Evolutionary conservation across 208 protist genomes (phyloP).

Genomic region (Leishmania major): DNA sequence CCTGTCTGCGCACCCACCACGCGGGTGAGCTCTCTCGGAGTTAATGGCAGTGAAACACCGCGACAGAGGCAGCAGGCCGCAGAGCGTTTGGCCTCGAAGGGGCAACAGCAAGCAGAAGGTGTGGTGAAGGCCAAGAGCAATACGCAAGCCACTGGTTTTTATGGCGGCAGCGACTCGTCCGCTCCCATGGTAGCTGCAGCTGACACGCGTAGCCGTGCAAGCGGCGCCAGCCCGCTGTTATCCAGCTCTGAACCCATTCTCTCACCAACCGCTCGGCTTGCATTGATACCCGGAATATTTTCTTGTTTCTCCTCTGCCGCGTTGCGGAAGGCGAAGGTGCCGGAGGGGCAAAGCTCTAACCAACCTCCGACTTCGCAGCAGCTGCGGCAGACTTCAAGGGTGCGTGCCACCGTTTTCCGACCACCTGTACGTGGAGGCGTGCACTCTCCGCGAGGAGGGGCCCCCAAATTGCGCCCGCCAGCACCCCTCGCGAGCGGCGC

Average conservation of each 20-base stretch:
- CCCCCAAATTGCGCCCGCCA: background rate
- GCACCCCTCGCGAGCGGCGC: background rate
- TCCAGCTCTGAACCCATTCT: background rate
- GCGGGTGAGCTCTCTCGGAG: background rate
- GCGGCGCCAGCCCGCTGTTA: background rate
- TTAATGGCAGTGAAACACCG: background rate
- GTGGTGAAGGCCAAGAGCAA: background rate
- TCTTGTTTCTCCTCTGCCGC: background rate
- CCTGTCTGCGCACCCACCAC: background rate
- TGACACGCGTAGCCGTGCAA: background rate
- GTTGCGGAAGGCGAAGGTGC: background rate
- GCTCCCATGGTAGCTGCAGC: background rate
- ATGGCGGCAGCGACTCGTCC: background rate
- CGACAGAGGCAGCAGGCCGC: conserved; percentile 18
- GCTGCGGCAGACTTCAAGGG: background rate
- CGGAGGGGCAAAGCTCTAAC: background rate
- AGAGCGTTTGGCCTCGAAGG: conserved; percentile 1
- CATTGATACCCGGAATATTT: too few species aligned
- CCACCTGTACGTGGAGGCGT: background rate
- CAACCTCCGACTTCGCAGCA: background rate
- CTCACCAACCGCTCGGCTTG: background rate
- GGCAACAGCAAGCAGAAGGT: background rate
- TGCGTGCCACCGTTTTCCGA: background rate
- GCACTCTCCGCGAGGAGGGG: background rate
- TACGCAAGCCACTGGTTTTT: background rate